Conservation (phyloP, 148 eudicot species). For the Polygonum aviculare region DNA sequence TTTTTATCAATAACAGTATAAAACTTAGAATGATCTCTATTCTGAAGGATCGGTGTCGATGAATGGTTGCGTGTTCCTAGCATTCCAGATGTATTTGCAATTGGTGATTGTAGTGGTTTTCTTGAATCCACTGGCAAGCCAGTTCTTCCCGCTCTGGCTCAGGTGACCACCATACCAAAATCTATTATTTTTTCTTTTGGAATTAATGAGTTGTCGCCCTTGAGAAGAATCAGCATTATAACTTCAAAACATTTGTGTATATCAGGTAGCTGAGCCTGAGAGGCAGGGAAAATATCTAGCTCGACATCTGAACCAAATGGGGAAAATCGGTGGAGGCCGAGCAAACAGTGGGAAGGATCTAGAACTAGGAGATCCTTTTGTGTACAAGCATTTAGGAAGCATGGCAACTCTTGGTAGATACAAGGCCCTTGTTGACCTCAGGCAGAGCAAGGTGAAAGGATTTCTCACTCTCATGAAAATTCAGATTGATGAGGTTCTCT, state of each 20-base stretch:
- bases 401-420: conserved; percentile 97
- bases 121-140: conserved; percentile 89
- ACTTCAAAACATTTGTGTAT: background rate
- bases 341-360: conserved; percentile 50
- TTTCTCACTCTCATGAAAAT: background rate
- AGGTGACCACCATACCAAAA: conserved; percentile 32
- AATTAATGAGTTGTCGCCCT: background rate
- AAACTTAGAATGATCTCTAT: background rate
- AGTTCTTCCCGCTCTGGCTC: conserved; percentile 95
- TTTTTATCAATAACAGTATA: too few relatives aligned
- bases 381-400: conserved; percentile 84
- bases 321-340: conserved; percentile 69
- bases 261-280: conserved; percentile 97
- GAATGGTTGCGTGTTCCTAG: conserved; percentile 88
- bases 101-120: conserved; percentile 93
- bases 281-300: conserved; percentile 90
- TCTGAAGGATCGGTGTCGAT: conserved; percentile 76
- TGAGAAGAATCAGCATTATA: background rate
- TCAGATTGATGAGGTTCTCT: background rate
- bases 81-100: conserved; percentile 65
- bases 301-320: conserved; percentile 49
- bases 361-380: conserved; percentile 62
- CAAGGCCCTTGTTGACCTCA: conserved; percentile 93
- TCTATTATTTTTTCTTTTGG: background rate
- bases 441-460: conserved; percentile 77